Base-by-base conservation (phyloP, 768 basidiomycete genomes). In the Lactifluus piperatus region DNA sequence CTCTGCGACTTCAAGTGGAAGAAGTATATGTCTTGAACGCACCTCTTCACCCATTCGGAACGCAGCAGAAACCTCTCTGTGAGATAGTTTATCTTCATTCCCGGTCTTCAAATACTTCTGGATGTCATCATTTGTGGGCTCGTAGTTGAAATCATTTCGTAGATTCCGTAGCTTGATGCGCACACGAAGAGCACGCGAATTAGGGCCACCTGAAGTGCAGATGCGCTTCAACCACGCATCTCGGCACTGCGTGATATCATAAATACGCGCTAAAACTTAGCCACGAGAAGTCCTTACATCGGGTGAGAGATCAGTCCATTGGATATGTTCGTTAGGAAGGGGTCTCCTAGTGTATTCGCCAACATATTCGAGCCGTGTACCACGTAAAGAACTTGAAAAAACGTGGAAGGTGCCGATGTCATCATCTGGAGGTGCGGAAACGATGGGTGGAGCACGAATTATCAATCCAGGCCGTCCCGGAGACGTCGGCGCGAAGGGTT, bases 61-160 rank as follows among this genome's bases (percentile, higher is more conserved):
- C 3, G 53, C 43, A 7, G 30, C 43, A 9, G 43, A 10, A 43
- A 54, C 3, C 0, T 54, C 53, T 32, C 22, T 44, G 5, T 34
- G 26, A 30, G 5, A 1, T 34, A 56, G 0, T 2, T 18, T 4
- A 46, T 34, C 14, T 4, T 11, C 29, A 1, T 7, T 14, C 7
- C 24, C 10, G 2, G 4, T n/a, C 6, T 0, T 13, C 11, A 46
- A 0, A 56, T 13, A 5, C 14, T n/a, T 6, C 29, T 14, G n/a
- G 14, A 53, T 16, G 10, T 58, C 57, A 26, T n/a, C 10, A 10
- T 32, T n/a, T 1, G 57, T 47, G 36, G 57, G 57, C 27, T 58
- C 57, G 36, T 51, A 51, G 27, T 32, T 16, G 24, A 47, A 36
- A n/a, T 30, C 6, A 3, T 24, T 11, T 1, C 57, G 51, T 10